These are phyloP conservation scores for Rhododendron kiyosumense DNA, from an alignment of 148 eudicot species.

Conservation along the genomic window DNA sequence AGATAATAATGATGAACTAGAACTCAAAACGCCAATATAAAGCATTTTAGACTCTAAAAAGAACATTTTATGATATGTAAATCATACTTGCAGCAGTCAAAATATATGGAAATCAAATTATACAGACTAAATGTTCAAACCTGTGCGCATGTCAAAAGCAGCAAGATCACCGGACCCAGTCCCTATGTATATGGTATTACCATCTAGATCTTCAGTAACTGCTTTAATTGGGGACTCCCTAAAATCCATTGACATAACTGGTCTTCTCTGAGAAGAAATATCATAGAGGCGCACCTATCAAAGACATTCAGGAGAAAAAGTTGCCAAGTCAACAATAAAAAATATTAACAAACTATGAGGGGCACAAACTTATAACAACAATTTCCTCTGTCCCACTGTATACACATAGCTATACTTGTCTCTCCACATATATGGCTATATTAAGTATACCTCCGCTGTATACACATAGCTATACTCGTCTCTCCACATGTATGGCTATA, in stretches of 20 bases:
- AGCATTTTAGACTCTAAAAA: not conserved
- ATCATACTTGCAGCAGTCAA: too few relatives aligned
- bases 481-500: not conserved
- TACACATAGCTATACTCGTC: not conserved
- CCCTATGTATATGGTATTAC: constrained; percentile 71
- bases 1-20: not conserved
- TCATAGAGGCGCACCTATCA: constrained; percentile 90
- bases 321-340: not conserved
- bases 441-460: not conserved
- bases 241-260: constrained; percentile 78
- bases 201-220: constrained; percentile 79
- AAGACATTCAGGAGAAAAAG: constrained; percentile 10
- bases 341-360: not conserved
- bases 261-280: constrained; percentile 82
- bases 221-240: constrained; percentile 83
- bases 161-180: constrained; percentile 95
- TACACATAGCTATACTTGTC: not conserved
- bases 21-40: not conserved
- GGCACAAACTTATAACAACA: not conserved
- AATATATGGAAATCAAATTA: not conserved
- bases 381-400: not conserved
- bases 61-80: not conserved
- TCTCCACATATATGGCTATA: not conserved
- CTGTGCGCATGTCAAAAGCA: constrained; percentile 91
- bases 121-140: constrained; percentile 21